Percentiles rank a stretch among this genome's conserved stretches.
Evolutionary conservation across 2,329 filamentous ascomycete species (phyloP).

Genomic region (Aspergillus hiratsukae): DNA sequence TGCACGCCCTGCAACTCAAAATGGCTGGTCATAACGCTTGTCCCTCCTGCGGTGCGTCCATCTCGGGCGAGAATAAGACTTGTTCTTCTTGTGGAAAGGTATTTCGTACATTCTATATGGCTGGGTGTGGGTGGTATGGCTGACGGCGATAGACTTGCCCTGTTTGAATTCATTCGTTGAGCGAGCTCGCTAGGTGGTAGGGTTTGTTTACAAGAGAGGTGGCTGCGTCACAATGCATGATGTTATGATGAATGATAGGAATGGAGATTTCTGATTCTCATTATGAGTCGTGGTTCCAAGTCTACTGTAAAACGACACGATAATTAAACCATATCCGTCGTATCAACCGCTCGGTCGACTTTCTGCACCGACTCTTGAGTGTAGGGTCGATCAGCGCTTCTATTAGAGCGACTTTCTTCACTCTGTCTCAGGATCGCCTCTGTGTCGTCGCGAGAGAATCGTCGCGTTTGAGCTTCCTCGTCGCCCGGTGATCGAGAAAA

Average conservation of each 20-base stretch:
- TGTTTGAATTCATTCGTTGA: constrained; percentile 8
- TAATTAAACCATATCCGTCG: constrained; percentile 9
- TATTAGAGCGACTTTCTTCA: constrained; percentile 5
- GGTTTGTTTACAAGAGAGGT: not conserved
- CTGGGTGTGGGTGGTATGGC: not conserved
- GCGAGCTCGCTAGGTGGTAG: not conserved
- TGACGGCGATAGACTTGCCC: constrained; percentile 17
- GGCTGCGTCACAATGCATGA: not conserved
- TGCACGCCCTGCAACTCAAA: not conserved
- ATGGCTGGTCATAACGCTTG: constrained; percentile 23
- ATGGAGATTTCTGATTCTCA: not conserved
- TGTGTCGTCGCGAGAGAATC: constrained; percentile 1
- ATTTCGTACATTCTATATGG: not conserved
- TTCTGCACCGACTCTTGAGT: constrained; percentile 1
- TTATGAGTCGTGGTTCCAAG: not conserved
- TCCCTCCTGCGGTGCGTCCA: constrained; percentile 23
- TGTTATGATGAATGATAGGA: not conserved
- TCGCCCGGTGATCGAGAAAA: constrained; percentile 22
- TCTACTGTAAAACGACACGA: not conserved
- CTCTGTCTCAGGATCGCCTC: constrained; percentile 10
- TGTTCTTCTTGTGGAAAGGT: constrained; percentile 27
- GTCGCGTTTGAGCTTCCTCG: constrained; percentile 9
- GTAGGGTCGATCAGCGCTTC: not conserved
- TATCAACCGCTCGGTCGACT: constrained; percentile 2
- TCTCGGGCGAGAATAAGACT: constrained; percentile 24